A percentile compares a stretch with the other conserved stretches of the same genome.
Conservation (phyloP, 768 basidiomycete genomes). For the Leccinum fibrillosum region DNA sequence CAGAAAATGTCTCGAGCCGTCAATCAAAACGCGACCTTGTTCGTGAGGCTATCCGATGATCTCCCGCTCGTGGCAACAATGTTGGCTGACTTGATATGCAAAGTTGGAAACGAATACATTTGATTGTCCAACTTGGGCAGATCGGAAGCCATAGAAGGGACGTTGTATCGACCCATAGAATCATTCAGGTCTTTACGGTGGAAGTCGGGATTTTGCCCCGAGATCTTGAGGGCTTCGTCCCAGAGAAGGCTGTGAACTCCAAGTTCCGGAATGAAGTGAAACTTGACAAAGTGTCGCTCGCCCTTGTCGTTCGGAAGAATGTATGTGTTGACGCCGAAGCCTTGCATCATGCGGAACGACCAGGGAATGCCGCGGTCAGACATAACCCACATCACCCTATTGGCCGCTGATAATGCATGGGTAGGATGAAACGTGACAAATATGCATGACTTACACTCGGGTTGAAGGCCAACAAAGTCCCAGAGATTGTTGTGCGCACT, state of each 20-base stretch:
- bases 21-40: conserved; percentile 46
- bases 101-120: conserved; percentile 59
- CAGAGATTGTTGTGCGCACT: conserved; percentile 82
- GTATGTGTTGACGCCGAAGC: conserved; percentile 84
- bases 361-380: conserved; percentile 84
- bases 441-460: conserved; percentile 47
- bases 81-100: conserved; percentile 61
- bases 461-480: conserved; percentile 75
- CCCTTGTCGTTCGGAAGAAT: conserved; percentile 65
- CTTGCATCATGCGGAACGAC: conserved; percentile 87
- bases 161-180: conserved; percentile 50
- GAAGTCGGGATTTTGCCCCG: conserved; percentile 86
- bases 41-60: conserved; percentile 45
- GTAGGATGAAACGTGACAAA: background rate
- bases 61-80: conserved; percentile 64
- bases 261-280: conserved; percentile 78
- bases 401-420: conserved; percentile 45
- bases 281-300: conserved; percentile 81
- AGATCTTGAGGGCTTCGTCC: conserved; percentile 87
- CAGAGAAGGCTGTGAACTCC: conserved; percentile 82
- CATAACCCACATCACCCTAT: conserved; percentile 84
- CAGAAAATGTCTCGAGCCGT: background rate
- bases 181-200: conserved; percentile 85
- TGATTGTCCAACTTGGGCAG: conserved; percentile 40
- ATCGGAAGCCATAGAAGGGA: conserved; percentile 38